Conservation (phyloP, 179 eudicot genomes). For the Camellia oleifera region DNA sequence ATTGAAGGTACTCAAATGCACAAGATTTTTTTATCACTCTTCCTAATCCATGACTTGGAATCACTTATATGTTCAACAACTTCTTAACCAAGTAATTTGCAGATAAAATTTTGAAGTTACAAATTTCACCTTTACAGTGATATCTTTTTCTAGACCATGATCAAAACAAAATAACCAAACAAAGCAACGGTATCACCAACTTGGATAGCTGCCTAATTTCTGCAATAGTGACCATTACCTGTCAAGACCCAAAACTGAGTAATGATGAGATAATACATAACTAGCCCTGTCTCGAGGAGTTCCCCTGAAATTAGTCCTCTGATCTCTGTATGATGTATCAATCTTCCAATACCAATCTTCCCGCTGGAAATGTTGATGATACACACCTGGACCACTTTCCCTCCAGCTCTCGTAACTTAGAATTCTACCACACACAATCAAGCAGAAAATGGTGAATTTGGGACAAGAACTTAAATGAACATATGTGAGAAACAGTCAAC, state of each 20-base stretch:
- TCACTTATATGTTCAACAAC: background rate
- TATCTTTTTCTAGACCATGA: background rate
- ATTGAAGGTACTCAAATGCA: background rate
- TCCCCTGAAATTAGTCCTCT: conserved; percentile 56
- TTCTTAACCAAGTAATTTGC: background rate
- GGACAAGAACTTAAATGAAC: no score
- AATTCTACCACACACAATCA: no score
- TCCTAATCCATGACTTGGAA: background rate
- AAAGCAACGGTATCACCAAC: background rate
- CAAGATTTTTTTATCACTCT: background rate
- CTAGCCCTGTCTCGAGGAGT: conserved; percentile 47
- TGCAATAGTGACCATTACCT: conserved; percentile 44
- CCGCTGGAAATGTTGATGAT: conserved; percentile 84
- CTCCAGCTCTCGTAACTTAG: conserved; percentile 95
- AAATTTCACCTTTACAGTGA: background rate
- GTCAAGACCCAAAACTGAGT: conserved; percentile 90
- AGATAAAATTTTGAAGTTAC: background rate
- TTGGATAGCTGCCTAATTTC: background rate
- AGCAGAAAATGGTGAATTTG: no score
- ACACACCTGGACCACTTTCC: conserved; percentile 60
- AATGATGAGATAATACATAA: conserved; percentile 77
- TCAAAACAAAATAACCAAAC: background rate
- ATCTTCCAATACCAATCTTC: conserved; percentile 98
- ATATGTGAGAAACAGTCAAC: no score
- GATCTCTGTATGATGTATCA: conserved; percentile 63